Evolutionary conservation across 371 early-diverging fungal genomes (phyloP).

Genomic region (Syncephalis plumigaleata): DNA sequence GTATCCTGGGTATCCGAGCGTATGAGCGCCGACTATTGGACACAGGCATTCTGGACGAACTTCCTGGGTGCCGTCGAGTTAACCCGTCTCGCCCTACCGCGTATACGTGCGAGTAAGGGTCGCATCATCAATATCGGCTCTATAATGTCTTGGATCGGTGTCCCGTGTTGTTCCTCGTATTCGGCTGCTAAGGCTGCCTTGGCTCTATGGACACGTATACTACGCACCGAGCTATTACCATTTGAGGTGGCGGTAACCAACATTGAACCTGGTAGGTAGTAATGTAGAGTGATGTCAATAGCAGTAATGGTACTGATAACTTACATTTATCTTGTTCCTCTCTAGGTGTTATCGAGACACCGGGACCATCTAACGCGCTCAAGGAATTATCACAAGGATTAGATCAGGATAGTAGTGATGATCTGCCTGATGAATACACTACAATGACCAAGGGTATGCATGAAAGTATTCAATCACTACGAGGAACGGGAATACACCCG

Average conservation of each 20-base stretch:
- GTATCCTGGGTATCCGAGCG: background rate
- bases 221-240: constrained; percentile 2
- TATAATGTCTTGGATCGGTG: background rate
- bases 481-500: constrained; percentile 1
- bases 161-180: constrained; percentile 4
- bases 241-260: constrained; percentile 1
- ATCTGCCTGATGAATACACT: no score
- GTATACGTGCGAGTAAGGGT: background rate
- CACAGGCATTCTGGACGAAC: background rate
- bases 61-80: background rate
- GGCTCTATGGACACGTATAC: constrained; percentile 1
- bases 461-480: background rate
- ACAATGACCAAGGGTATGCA: no score
- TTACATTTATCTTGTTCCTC: no score
- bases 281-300: no score
- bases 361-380: no score
- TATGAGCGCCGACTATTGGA: background rate
- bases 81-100: background rate
- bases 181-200: constrained; percentile 5
- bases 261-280: constrained; percentile 6
- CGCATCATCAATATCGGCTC: background rate
- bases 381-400: no score
- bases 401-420: no score
- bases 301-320: no score
- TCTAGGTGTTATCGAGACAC: no score